phyloP scores from a whole-genome alignment of 345 rosid genomes.

The Cardamine resedifolia region DNA sequence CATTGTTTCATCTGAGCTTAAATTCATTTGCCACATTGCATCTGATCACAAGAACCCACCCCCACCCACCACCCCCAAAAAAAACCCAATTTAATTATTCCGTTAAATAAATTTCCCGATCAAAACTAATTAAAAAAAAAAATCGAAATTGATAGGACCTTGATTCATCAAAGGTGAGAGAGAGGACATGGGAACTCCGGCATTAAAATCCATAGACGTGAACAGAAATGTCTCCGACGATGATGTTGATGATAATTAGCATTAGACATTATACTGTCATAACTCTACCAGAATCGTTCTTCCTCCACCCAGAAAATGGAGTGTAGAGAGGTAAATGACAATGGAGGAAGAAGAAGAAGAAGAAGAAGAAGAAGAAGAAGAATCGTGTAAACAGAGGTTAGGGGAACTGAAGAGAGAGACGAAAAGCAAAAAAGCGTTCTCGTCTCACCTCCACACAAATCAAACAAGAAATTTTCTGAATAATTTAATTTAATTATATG shows the following conservation, averaged over 20 bases:
- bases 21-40: conserved; percentile 87
- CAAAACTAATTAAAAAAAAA: neutral
- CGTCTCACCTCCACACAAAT: conserved; percentile 66
- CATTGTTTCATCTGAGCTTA: conserved; percentile 65
- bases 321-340: conserved; percentile 14
- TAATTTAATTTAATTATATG: conserved; percentile 23
- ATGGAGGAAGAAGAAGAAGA: conserved; percentile 31
- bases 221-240: conserved; percentile 41
- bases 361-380: conserved; percentile 36
- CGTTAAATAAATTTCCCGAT: neutral
- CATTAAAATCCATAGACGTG: conserved; percentile 65
- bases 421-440: conserved; percentile 44
- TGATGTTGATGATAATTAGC: conserved; percentile 27
- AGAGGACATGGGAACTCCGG: conserved; percentile 76
- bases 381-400: conserved; percentile 34
- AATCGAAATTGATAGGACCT: conserved; percentile 42
- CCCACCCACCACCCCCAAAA: neutral
- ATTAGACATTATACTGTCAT: conserved; percentile 46
- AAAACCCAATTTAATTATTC: conserved; percentile 4
- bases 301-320: conserved; percentile 16
- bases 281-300: conserved; percentile 31
- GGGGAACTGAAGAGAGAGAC: conserved; percentile 27
- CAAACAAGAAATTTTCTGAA: conserved; percentile 17
- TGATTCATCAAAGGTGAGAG: conserved; percentile 61
- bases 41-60: conserved; percentile 46